Evolutionary conservation across 345 rosid species (phyloP), one percentile per base, ranked within the genome.

Genomic region (Eucalyptus coolabah): DNA sequence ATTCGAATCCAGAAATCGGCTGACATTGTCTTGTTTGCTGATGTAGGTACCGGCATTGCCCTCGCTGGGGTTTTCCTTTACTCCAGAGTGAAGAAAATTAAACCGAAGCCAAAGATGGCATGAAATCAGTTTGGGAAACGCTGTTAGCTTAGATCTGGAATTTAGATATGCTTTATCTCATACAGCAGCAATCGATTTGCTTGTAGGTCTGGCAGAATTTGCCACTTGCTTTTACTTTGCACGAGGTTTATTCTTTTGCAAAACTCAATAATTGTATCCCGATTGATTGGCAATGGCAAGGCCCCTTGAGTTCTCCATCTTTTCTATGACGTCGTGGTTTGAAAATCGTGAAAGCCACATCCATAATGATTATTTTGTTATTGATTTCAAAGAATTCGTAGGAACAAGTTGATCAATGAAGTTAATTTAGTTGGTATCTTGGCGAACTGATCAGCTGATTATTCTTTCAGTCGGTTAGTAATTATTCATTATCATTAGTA

Each of bases 41-140:
- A 49, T 90, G 88, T 93, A 98, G 99, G 99, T 88, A 98, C 99
- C 86, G 99, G 97, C 18, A 89, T 98, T 54, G 99, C 98, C 26
- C 97, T 98, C 59, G 96, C 97, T 12, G 99, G 99, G 93, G 99
- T 98, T 77, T 98, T 98, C 92, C 89, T 96, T 83, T 98, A 98
- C 91, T 98, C 99, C 15, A 94, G 99, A 92, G 99, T 96, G 96
- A 98, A 97, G 93, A 92, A 99, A 90, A 94, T 98, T 45, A 97
- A 97, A 93, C 92, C 99, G 47, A 96, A 97, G 97, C 92, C 96
- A 21, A 97, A 97, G 94, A 87, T 95, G 87, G 96, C 97, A 80
- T 98, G 89, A 93, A 86, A 50, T 83, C 59, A 80, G 50, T 83
- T 14, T 12, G 86, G 51, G 21, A 81, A 88, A 21, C 50, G 50